A percentile compares a stretch with the other conserved stretches of the same genome.
Conservation (phyloP, 345 rosid species). For the Mallotus nudiflorus region DNA sequence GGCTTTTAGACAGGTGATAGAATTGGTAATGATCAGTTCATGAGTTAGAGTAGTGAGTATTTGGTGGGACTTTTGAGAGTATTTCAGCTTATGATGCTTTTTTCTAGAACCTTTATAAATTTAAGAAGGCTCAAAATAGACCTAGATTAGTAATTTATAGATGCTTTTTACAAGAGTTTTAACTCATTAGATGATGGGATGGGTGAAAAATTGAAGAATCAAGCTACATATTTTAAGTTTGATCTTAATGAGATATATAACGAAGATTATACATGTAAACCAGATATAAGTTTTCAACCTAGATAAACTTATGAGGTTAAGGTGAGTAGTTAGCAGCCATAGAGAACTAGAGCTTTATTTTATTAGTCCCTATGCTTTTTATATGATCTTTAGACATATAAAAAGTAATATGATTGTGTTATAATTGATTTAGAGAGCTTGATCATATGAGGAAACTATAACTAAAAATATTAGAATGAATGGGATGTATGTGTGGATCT, state of each 20-base stretch:
- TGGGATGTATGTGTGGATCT: too few relatives aligned
- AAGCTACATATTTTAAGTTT: conserved; percentile 37
- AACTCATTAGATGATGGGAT: conserved; percentile 42
- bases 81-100: conserved; percentile 21
- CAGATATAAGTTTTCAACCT: conserved; percentile 30
- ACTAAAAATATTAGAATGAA: not conserved
- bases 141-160: not conserved
- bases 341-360: not conserved
- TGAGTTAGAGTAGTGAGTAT: conserved; percentile 39
- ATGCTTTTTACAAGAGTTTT: conserved; percentile 10
- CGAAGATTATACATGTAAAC: conserved; percentile 42
- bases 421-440: not conserved
- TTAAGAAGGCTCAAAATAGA: conserved; percentile 1
- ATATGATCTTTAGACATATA: not conserved
- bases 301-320: conserved; percentile 34
- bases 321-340: conserved; percentile 28
- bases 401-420: not conserved
- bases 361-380: not conserved
- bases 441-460: not conserved
- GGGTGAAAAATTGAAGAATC: conserved; percentile 46
- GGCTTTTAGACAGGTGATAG: conserved; percentile 6
- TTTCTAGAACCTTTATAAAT: conserved; percentile 17
- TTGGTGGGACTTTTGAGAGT: conserved; percentile 27
- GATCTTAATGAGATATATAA: conserved; percentile 31
- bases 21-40: conserved; percentile 21